Conservation (phyloP, 345 rosid genomes). For the Arabis alpina region DNA sequence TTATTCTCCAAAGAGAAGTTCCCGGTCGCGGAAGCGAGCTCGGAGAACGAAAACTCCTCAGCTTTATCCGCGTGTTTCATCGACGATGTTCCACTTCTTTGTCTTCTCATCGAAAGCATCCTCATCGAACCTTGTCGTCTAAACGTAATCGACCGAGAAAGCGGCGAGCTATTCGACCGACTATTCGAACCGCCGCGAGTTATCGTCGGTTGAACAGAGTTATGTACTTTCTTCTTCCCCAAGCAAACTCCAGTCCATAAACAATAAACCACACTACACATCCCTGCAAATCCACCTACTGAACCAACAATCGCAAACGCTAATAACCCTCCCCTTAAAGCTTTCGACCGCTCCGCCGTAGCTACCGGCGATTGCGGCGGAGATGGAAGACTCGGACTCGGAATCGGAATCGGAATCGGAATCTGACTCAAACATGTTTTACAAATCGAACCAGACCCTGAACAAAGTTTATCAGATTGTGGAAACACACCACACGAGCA, state of each 20-base stretch:
- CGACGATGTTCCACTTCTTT: slow-evolving; percentile 90
- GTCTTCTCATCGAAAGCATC: slow-evolving; percentile 68
- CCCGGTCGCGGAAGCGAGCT: slow-evolving; percentile 79
- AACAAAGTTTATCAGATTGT: slow-evolving; percentile 55
- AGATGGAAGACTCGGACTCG: slow-evolving; percentile 9
- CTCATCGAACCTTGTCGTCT: slow-evolving; percentile 82
- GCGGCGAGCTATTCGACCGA: slow-evolving; percentile 58
- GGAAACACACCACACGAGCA: slow-evolving; percentile 55
- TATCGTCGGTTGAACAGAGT: slow-evolving; percentile 92
- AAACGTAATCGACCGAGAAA: slow-evolving; percentile 68
- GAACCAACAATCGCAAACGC: slow-evolving; percentile 81
- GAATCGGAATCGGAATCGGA: slow-evolving; percentile 1
- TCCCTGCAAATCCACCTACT: slow-evolving; percentile 62
- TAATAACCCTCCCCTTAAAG: slow-evolving; percentile 61
- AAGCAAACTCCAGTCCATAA: slow-evolving; percentile 81
- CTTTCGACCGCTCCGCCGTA: slow-evolving; percentile 43
- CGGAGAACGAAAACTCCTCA: slow-evolving; percentile 69
- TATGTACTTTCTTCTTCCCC: slow-evolving; percentile 82
- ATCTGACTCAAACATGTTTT: slow-evolving; percentile 36
- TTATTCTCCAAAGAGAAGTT: slow-evolving; percentile 76
- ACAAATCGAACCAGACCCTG: slow-evolving; percentile 62
- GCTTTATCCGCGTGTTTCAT: slow-evolving; percentile 75
- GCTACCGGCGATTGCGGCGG: too few species aligned
- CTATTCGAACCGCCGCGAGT: slow-evolving; percentile 64
- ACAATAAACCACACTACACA: slow-evolving; percentile 66